Conservation (phyloP, 768 basidiomycete genomes). For the Phanerochaete sordida region DNA sequence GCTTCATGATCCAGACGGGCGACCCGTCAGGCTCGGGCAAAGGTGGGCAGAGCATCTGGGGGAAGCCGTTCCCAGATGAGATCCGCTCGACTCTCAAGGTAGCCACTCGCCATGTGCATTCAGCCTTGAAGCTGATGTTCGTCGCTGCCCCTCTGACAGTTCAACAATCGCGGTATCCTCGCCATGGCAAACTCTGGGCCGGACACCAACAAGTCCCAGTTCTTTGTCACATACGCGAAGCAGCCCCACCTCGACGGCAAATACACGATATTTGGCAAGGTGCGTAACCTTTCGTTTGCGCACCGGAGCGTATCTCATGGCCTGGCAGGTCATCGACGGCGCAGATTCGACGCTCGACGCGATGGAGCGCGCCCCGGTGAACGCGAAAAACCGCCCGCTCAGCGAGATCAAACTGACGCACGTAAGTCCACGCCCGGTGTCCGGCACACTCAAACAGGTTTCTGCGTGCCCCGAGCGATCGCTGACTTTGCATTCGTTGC, state of each 20-base stretch:
- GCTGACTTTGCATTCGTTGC: neutral
- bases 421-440: conserved; percentile 43
- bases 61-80: conserved; percentile 88
- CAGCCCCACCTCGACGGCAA: conserved; percentile 94
- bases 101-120: conserved; percentile 18
- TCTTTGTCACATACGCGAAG: conserved; percentile 88
- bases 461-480: neutral
- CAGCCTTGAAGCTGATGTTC: no score
- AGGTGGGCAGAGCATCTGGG: conserved; percentile 97
- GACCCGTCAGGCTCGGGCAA: conserved; percentile 91
- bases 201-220: conserved; percentile 90
- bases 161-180: conserved; percentile 90
- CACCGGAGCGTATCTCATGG: neutral
- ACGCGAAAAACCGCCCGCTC: conserved; percentile 83
- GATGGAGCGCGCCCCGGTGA: conserved; percentile 93
- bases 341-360: conserved; percentile 88
- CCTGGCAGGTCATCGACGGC: conserved; percentile 81
- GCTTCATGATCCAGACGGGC: conserved; percentile 94
- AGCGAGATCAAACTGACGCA: conserved; percentile 79
- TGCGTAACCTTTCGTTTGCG: neutral
- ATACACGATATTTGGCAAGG: conserved; percentile 89
- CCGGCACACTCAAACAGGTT: no score
- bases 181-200: conserved; percentile 98
- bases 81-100: conserved; percentile 93
- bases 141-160: conserved; percentile 58